These are phyloP conservation scores for Mortierella sp. DNA, from an alignment of 371 early-diverging fungal species.

Conservation along the genomic window DNA sequence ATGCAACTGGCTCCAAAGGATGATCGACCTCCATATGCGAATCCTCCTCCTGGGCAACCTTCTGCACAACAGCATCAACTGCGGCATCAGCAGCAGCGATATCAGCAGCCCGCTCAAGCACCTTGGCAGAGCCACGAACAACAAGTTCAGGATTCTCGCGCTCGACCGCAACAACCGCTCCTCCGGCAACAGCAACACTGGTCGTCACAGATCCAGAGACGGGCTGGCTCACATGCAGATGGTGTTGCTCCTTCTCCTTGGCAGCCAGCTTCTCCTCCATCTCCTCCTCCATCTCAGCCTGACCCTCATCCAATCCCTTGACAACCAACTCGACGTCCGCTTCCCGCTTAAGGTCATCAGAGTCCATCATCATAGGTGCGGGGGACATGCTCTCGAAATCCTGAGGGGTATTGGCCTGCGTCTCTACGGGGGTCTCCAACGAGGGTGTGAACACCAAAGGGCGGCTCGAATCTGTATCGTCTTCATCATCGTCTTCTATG, in stretches of 20 bases:
- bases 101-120: not conserved
- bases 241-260: conserved; percentile 42
- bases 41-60: not conserved
- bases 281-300: conserved; percentile 57
- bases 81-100: not conserved
- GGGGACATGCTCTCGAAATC: conserved; percentile 59
- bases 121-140: too few species aligned
- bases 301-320: conserved; percentile 51
- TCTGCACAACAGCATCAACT: not conserved
- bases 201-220: not conserved
- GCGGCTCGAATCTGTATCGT: conserved; percentile 52
- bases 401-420: conserved; percentile 57
- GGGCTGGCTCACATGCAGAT: not conserved
- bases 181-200: conserved; percentile 2
- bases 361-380: conserved; percentile 27
- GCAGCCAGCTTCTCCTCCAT: conserved; percentile 47
- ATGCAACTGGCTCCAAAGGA: not conserved
- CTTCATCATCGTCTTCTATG: conserved; percentile 46
- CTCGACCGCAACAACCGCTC: not conserved
- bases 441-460: conserved; percentile 57
- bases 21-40: not conserved
- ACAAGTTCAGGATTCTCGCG: not conserved
- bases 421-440: conserved; percentile 54
- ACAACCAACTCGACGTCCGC: conserved; percentile 51
- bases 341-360: conserved; percentile 48